A percentile compares a stretch with the other conserved stretches of the same genome.
Conservation (phyloP, 2,329 filamentous ascomycete genomes). For the Lachnellula willkommii region DNA sequence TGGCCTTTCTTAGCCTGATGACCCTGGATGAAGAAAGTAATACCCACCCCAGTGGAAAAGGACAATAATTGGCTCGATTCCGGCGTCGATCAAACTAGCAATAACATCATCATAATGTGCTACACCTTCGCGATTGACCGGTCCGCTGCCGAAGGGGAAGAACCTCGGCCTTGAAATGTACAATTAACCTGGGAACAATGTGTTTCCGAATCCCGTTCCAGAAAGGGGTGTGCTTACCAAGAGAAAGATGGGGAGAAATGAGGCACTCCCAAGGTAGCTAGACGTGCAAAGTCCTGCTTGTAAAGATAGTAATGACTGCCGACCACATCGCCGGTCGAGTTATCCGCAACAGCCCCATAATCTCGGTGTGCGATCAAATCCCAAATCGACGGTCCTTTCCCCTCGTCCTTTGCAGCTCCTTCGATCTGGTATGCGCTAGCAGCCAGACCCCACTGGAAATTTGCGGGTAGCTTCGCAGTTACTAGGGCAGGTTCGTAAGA, state of each 20-base stretch:
- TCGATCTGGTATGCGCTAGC: slow-evolving; percentile 44
- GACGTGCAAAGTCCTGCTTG: slow-evolving; percentile 50
- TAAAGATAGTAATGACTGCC: slow-evolving; percentile 51
- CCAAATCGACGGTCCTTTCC: slow-evolving; percentile 39
- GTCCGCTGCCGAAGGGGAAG: slow-evolving; percentile 46
- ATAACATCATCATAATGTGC: slow-evolving; percentile 52
- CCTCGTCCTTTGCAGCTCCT: slow-evolving; percentile 42
- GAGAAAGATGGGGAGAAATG: slow-evolving; percentile 40
- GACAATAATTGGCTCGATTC: slow-evolving; percentile 44
- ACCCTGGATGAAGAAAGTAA: background rate
- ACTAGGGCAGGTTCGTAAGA: slow-evolving; percentile 22
- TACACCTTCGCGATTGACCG: slow-evolving; percentile 46
- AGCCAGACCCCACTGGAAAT: slow-evolving; percentile 43
- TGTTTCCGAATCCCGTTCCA: slow-evolving; percentile 32
- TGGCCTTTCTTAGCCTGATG: slow-evolving; percentile 3
- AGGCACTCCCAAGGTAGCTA: slow-evolving; percentile 47
- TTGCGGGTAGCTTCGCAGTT: slow-evolving; percentile 35
- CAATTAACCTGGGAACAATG: slow-evolving; percentile 14
- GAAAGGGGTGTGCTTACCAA: slow-evolving; percentile 22
- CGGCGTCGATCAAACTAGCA: slow-evolving; percentile 43
- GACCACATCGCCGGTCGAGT: slow-evolving; percentile 45
- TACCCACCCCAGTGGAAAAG: slow-evolving; percentile 39
- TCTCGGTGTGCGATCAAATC: slow-evolving; percentile 34
- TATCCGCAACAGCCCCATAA: slow-evolving; percentile 31
- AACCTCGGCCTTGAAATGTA: slow-evolving; percentile 46